Conservation (phyloP, 495 filamentous ascomycete genomes). For the Trichoderma reesei region DNA sequence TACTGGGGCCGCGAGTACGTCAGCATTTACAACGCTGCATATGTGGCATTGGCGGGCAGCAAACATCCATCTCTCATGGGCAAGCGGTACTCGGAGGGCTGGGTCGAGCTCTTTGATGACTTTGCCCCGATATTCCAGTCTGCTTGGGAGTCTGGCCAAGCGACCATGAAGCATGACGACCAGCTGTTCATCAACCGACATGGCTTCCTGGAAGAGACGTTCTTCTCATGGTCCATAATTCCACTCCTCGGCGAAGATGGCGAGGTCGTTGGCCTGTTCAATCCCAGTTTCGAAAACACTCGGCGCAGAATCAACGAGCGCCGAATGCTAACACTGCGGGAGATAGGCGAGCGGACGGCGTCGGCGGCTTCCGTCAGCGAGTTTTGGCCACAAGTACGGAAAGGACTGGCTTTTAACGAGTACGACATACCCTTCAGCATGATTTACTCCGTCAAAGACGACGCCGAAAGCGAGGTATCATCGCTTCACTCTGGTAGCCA, state of each 20-base stretch:
- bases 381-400: slow-evolving; percentile 50
- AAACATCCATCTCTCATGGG: slow-evolving; percentile 66
- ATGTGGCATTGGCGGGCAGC: slow-evolving; percentile 54
- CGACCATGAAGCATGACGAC: slow-evolving; percentile 69
- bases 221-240: slow-evolving; percentile 60
- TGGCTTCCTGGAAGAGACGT: slow-evolving; percentile 56
- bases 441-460: slow-evolving; percentile 52
- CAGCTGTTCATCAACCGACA: slow-evolving; percentile 52
- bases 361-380: slow-evolving; percentile 53
- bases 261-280: slow-evolving; percentile 53
- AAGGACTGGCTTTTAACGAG: slow-evolving; percentile 50
- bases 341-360: slow-evolving; percentile 59
- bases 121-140: slow-evolving; percentile 49
- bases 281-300: slow-evolving; percentile 61
- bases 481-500: slow-evolving; percentile 53
- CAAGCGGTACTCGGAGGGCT: slow-evolving; percentile 49
- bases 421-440: slow-evolving; percentile 55
- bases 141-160: slow-evolving; percentile 50
- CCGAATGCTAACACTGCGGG: slow-evolving; percentile 56
- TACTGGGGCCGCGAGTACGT: slow-evolving; percentile 41
- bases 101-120: slow-evolving; percentile 58
- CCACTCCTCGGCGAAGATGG: slow-evolving; percentile 55
- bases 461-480: slow-evolving; percentile 47
- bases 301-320: slow-evolving; percentile 53
- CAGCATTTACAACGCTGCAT: slow-evolving; percentile 67